These are phyloP conservation scores for Cardiospermum halicacabum DNA, from an alignment of 345 rosid species.

Conservation along the genomic window DNA sequence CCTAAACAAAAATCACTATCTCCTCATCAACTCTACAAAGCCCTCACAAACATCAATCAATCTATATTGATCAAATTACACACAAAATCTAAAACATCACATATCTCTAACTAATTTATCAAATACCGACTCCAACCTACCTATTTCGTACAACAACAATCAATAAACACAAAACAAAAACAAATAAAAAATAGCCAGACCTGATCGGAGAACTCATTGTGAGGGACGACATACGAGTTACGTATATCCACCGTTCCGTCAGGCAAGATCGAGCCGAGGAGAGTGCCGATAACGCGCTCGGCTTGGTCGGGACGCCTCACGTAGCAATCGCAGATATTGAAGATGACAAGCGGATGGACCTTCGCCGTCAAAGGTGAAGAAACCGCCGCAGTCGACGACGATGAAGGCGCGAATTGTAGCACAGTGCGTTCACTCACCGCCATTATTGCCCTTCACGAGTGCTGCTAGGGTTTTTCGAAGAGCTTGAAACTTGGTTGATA, in stretches of 20 bases:
- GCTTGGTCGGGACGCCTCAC: constrained; percentile 94
- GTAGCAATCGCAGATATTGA: constrained; percentile 90
- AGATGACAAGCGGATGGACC: constrained; percentile 85
- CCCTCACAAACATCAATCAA: too few species aligned
- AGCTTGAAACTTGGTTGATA: not conserved
- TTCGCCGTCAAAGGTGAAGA: constrained; percentile 36
- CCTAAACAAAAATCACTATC: too few species aligned
- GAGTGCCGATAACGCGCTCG: constrained; percentile 93
- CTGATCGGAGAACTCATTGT: constrained; percentile 89
- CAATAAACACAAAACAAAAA: not conserved
- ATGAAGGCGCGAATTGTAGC: constrained; percentile 46
- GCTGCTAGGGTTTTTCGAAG: constrained; percentile 28
- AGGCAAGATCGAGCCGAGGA: constrained; percentile 77
- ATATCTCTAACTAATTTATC: too few species aligned
- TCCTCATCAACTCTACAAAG: too few species aligned
- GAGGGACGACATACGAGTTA: constrained; percentile 95
- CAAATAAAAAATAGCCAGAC: constrained; percentile 20
- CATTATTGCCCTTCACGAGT: constrained; percentile 33
- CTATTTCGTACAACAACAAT: not conserved
- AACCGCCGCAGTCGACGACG: constrained; percentile 31
- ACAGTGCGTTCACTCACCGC: constrained; percentile 68
- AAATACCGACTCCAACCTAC: too few species aligned
- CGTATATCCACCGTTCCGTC: constrained; percentile 94
- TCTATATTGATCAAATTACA: too few species aligned
- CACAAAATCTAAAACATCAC: too few species aligned